These are phyloP conservation scores for Annulohypoxylon bovei DNA, from an alignment of 495 filamentous ascomycete genomes.

Conservation along the genomic window DNA sequence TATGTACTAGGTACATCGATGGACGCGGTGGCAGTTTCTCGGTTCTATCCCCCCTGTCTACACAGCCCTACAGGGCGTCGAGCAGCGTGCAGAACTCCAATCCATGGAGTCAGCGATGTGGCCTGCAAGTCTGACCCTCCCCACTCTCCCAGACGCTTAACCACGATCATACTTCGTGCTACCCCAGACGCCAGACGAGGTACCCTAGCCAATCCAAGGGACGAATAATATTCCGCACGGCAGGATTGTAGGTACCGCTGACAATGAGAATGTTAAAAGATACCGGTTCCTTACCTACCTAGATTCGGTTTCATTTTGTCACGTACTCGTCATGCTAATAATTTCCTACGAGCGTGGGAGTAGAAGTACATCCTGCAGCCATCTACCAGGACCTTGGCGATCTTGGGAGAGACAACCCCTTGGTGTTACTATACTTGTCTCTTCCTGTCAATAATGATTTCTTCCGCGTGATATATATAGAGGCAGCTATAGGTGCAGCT, in stretches of 20 bases:
- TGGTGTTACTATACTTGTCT: slow-evolving; percentile 35
- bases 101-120: slow-evolving; percentile 25
- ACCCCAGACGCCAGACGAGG: slow-evolving; percentile 5
- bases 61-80: slow-evolving; percentile 44
- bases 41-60: slow-evolving; percentile 24
- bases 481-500: background rate
- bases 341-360: slow-evolving; percentile 11
- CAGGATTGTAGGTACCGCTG: slow-evolving; percentile 17
- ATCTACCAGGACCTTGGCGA: slow-evolving; percentile 18
- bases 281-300: slow-evolving; percentile 18
- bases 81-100: slow-evolving; percentile 16
- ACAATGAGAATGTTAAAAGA: slow-evolving; percentile 13
- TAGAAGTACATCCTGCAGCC: slow-evolving; percentile 20
- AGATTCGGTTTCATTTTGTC: slow-evolving; percentile 32
- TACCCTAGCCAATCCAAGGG: slow-evolving; percentile 5
- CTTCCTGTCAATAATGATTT: background rate
- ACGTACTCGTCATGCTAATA: slow-evolving; percentile 28
- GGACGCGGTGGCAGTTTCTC: slow-evolving; percentile 17
- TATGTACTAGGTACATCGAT: slow-evolving; percentile 15
- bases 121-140: slow-evolving; percentile 11
- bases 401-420: slow-evolving; percentile 13
- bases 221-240: slow-evolving; percentile 30
- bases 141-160: slow-evolving; percentile 7
- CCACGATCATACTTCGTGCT: slow-evolving; percentile 21
- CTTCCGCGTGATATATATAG: slow-evolving; percentile 13